Evolutionary conservation across 2,329 filamentous ascomycete species (phyloP).

Genomic region (Exserohilum turcica): DNA sequence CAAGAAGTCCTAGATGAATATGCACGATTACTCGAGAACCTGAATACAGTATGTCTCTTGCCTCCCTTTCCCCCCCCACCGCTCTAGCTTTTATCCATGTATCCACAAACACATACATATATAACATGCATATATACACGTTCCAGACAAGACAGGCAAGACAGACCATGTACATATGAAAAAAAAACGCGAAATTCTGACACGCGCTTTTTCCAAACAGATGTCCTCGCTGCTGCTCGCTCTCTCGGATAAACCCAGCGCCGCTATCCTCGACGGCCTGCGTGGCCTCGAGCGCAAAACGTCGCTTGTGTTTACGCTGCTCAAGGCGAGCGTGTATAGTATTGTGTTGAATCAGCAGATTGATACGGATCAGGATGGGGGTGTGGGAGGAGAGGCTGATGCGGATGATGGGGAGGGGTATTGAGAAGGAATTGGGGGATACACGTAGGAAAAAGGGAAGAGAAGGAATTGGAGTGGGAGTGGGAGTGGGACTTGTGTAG

Average conservation of each 20-base stretch:
- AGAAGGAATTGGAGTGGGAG: not conserved
- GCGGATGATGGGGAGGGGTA: too few relatives aligned
- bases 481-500: not conserved
- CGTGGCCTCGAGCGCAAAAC: slow-evolving; percentile 92
- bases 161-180: too few relatives aligned
- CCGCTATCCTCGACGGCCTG: slow-evolving; percentile 83
- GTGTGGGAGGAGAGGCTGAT: slow-evolving; percentile 5
- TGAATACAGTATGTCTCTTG: slow-evolving; percentile 73
- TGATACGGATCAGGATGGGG: slow-evolving; percentile 31
- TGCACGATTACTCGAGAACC: slow-evolving; percentile 80
- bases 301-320: slow-evolving; percentile 87
- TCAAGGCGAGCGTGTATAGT: slow-evolving; percentile 98
- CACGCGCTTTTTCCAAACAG: too few relatives aligned
- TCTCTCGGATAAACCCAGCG: slow-evolving; percentile 66
- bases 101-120: slow-evolving; percentile 13
- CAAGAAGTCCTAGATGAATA: slow-evolving; percentile 97
- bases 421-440: slow-evolving; percentile 1
- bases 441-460: not conserved
- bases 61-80: not conserved
- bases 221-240: slow-evolving; percentile 66
- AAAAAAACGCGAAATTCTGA: too few relatives aligned
- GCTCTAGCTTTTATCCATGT: not conserved
- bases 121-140: too few relatives aligned
- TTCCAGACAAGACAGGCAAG: too few relatives aligned
- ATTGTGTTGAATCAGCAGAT: slow-evolving; percentile 96